Evolutionary conservation across 2,329 filamentous ascomycete genomes (phyloP).

Genomic region (Hawksworthiomyces lignivorus): DNA sequence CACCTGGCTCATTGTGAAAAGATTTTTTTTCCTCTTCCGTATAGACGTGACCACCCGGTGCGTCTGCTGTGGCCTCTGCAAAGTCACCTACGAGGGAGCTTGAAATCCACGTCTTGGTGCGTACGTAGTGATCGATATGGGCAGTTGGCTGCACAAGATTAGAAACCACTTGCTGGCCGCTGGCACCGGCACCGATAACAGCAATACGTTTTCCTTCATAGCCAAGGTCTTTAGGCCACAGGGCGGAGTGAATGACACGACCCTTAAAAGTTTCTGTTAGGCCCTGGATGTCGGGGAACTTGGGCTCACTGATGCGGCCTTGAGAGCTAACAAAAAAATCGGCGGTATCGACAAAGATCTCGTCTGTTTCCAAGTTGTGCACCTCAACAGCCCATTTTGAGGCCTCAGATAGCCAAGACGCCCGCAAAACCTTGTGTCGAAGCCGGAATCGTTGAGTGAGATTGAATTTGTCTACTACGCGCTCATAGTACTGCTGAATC

Average conservation of each 20-base stretch:
- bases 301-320: slow-evolving; percentile 11
- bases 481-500: slow-evolving; percentile 16
- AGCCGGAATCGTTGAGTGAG: slow-evolving; percentile 2
- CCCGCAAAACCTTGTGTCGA: slow-evolving; percentile 9
- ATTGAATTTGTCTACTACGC: slow-evolving; percentile 7
- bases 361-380: slow-evolving; percentile 32
- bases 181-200: slow-evolving; percentile 23
- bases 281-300: slow-evolving; percentile 11
- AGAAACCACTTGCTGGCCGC: slow-evolving; percentile 22
- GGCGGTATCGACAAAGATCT: slow-evolving; percentile 25
- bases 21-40: slow-evolving; percentile 2
- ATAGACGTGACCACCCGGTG: slow-evolving; percentile 3
- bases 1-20: slow-evolving; percentile 3
- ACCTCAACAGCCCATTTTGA: slow-evolving; percentile 22
- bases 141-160: slow-evolving; percentile 15
- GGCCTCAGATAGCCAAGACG: slow-evolving; percentile 10
- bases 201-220: slow-evolving; percentile 18
- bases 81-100: slow-evolving; percentile 19
- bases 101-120: slow-evolving; percentile 18
- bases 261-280: slow-evolving; percentile 7
- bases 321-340: slow-evolving; percentile 13
- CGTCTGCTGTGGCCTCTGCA: neutral
- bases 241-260: slow-evolving; percentile 11
- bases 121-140: slow-evolving; percentile 17
- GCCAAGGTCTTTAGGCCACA: slow-evolving; percentile 6